Percentiles rank a stretch among this genome's conserved stretches.
phyloP scores from a whole-genome alignment of 805 yeast species.

The Candida coleopterorum region DNA sequence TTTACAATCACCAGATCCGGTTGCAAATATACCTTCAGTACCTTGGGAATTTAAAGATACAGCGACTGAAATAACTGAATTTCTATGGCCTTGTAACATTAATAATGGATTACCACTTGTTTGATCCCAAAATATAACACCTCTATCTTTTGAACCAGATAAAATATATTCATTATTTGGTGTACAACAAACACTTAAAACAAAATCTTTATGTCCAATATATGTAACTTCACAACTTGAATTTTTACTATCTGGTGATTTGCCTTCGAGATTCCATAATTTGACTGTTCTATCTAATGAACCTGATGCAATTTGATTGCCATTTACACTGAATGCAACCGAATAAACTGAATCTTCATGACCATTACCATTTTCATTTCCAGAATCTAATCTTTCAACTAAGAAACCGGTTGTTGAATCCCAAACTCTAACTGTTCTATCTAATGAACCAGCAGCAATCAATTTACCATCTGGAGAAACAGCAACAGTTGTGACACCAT shows the following conservation, averaged over 20 bases:
- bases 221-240: conserved; percentile 85
- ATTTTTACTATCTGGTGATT: conserved; percentile 29
- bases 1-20: conserved; percentile 96
- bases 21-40: conserved; percentile 83
- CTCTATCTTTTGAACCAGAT: conserved; percentile 95
- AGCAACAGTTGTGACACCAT: conserved; percentile 97
- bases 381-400: conserved; percentile 88
- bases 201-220: conserved; percentile 95
- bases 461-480: conserved; percentile 91
- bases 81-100: conserved; percentile 95
- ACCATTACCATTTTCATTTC: conserved; percentile 83
- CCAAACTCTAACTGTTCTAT: conserved; percentile 95
- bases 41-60: conserved; percentile 77
- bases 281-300: conserved; percentile 94
- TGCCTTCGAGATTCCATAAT: conserved; percentile 83
- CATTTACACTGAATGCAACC: conserved; percentile 88
- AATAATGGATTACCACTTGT: conserved; percentile 84
- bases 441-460: conserved; percentile 95
- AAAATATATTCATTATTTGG: conserved; percentile 88
- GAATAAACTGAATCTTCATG: conserved; percentile 95
- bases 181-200: conserved; percentile 87
- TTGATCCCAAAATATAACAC: conserved; percentile 96
- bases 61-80: conserved; percentile 91
- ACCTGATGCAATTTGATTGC: conserved; percentile 89
- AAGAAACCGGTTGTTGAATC: conserved; percentile 88